phyloP scores from a whole-genome alignment of 495 filamentous ascomycete genomes.

The Penicillium cosmopolitanum region DNA sequence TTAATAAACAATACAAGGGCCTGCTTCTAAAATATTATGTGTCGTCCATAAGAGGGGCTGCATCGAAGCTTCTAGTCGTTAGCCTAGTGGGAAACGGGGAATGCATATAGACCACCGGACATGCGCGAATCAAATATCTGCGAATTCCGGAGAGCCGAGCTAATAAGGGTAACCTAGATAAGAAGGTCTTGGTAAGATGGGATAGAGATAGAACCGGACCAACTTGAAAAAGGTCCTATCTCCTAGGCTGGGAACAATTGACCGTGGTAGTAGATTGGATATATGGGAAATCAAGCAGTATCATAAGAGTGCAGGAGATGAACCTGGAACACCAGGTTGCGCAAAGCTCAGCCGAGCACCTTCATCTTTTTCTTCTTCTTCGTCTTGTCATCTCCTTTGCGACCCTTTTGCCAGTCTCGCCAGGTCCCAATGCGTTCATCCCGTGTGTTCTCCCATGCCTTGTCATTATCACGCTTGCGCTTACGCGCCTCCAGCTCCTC shows the following conservation, averaged over 20 bases:
- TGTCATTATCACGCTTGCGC: constrained; percentile 88
- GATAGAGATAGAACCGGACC: too few species aligned
- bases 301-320: not conserved
- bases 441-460: constrained; percentile 90
- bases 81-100: not conserved
- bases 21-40: not conserved
- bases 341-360: constrained; percentile 58
- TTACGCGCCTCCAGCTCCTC: constrained; percentile 87
- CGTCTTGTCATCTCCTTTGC: constrained; percentile 48
- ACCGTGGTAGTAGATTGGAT: not conserved
- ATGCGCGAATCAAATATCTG: too few species aligned
- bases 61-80: not conserved
- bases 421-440: constrained; percentile 93
- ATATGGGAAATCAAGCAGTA: not conserved
- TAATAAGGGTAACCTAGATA: too few species aligned
- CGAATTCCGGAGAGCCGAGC: too few species aligned
- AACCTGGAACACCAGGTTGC: not conserved
- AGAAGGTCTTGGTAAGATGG: too few species aligned
- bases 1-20: too few species aligned
- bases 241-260: not conserved
- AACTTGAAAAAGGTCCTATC: too few species aligned
- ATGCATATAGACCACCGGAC: too few species aligned
- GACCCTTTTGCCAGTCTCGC: constrained; percentile 84
- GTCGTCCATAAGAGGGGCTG: not conserved
- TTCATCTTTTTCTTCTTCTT: constrained; percentile 92